These are phyloP conservation scores for Vigna unguiculata DNA, from an alignment of 306 rosid genomes.

Conservation along the genomic window DNA sequence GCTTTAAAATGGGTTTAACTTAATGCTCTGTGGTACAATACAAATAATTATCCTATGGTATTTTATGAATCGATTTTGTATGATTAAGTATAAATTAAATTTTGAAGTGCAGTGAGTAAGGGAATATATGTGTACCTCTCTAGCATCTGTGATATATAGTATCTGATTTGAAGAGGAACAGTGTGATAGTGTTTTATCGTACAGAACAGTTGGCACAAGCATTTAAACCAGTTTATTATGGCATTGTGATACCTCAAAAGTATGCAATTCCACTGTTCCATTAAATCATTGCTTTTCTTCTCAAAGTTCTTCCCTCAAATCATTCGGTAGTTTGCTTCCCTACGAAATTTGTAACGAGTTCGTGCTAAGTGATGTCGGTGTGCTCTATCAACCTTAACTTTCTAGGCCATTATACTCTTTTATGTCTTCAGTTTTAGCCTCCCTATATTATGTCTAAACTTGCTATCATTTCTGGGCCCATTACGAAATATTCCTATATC, in stretches of 20 bases:
- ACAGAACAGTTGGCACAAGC: slow-evolving; percentile 34
- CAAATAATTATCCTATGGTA: not conserved
- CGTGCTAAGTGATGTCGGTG: slow-evolving; percentile 65
- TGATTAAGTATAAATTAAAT: no score
- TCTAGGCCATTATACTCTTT: slow-evolving; percentile 53
- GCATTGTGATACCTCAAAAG: slow-evolving; percentile 48
- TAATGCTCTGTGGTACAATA: not conserved
- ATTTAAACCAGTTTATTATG: slow-evolving; percentile 37
- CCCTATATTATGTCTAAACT: slow-evolving; percentile 50
- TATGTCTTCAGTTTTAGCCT: slow-evolving; percentile 44
- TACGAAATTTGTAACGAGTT: slow-evolving; percentile 38
- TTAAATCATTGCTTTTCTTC: slow-evolving; percentile 53
- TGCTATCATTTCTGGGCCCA: slow-evolving; percentile 52
- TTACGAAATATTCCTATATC: no score
- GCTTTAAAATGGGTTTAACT: slow-evolving; percentile 29
- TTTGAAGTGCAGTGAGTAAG: not conserved
- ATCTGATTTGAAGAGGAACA: slow-evolving; percentile 23
- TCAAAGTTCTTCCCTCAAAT: slow-evolving; percentile 43
- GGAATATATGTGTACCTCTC: slow-evolving; percentile 10
- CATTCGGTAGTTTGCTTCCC: slow-evolving; percentile 48
- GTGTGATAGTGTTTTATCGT: slow-evolving; percentile 38
- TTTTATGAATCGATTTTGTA: not conserved
- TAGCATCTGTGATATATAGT: not conserved
- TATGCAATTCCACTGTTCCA: slow-evolving; percentile 65
- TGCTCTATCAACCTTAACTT: slow-evolving; percentile 46